These are phyloP conservation scores for Cyberlindnera xishuangbannaensis DNA, from an alignment of 805 yeast species.

Conservation along the genomic window DNA sequence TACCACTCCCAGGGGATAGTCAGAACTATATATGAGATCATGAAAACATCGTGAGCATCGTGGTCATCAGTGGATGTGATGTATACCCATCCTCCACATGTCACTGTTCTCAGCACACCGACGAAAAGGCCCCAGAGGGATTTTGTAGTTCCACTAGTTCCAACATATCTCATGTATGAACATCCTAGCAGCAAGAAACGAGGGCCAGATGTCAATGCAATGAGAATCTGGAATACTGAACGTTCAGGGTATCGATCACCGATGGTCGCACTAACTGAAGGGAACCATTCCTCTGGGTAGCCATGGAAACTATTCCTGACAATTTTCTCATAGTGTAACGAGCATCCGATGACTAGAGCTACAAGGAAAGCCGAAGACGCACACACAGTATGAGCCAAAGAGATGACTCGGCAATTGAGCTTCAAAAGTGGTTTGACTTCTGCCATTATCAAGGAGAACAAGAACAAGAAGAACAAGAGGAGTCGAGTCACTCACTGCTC, in stretches of 20 bases:
- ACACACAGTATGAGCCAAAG: constrained; percentile 65
- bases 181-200: constrained; percentile 62
- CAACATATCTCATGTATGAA: constrained; percentile 43
- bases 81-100: constrained; percentile 99
- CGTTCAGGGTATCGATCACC: constrained; percentile 97
- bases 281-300: constrained; percentile 98
- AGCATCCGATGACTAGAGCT: constrained; percentile 70
- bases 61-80: constrained; percentile 96
- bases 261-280: constrained; percentile 93
- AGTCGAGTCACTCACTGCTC: no score
- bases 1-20: constrained; percentile 88
- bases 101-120: constrained; percentile 85
- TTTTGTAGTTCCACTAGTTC: constrained; percentile 25
- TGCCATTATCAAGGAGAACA: no score
- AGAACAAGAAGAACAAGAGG: no score
- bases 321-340: constrained; percentile 80
- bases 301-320: constrained; percentile 82
- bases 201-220: constrained; percentile 92
- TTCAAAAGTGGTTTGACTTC: constrained; percentile 22
- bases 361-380: constrained; percentile 71
- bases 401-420: constrained; percentile 61
- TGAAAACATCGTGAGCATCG: constrained; percentile 91
- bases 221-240: constrained; percentile 82
- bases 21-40: constrained; percentile 83
- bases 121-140: constrained; percentile 41